Conservation (phyloP, 1,284 basidiomycete species). For the Puccinia sorghi region DNA sequence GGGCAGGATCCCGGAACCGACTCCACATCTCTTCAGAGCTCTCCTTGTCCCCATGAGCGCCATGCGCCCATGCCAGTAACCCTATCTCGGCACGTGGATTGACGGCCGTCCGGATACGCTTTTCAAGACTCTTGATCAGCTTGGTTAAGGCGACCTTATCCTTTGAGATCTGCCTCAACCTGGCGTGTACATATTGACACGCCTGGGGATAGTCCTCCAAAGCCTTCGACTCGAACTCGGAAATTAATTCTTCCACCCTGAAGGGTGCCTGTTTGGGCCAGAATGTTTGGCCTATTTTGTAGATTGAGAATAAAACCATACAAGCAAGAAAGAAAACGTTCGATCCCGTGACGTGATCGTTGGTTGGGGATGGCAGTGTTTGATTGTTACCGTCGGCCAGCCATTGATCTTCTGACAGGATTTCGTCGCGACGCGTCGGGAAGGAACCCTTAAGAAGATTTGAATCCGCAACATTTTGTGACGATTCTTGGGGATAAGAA, state of each 20-base stretch:
- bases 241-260: background rate
- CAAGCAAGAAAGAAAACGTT: no score
- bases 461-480: background rate
- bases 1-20: background rate
- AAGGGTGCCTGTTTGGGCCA: background rate
- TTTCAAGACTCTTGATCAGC: background rate
- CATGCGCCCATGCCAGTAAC: background rate
- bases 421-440: background rate
- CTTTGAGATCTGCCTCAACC: background rate
- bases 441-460: background rate
- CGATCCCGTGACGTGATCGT: background rate
- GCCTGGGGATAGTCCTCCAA: background rate
- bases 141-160: background rate
- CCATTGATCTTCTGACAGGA: background rate
- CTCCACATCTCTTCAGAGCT: background rate
- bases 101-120: background rate
- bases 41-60: background rate
- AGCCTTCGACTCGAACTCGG: background rate
- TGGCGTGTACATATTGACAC: background rate
- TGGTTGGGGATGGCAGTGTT: background rate
- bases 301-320: background rate
- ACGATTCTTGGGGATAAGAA: background rate
- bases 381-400: background rate
- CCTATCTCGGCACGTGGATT: background rate
- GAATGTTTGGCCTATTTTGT: background rate